Conservation (phyloP, 2,329 filamentous ascomycete species). For the Fusarium poae region DNA sequence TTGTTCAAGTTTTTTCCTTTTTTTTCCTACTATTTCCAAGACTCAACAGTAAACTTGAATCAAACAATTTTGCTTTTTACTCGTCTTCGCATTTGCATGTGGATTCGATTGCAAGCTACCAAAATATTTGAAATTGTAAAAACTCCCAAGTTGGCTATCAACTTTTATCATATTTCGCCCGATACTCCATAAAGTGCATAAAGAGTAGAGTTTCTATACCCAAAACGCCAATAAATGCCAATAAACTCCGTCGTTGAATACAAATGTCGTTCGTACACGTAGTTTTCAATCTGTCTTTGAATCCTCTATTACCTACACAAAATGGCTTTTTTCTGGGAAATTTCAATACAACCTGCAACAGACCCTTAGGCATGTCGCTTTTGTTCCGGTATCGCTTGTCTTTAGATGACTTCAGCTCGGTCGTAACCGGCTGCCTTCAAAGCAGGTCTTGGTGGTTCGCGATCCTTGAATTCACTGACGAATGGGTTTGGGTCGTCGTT, state of each 20-base stretch:
- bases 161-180: not conserved
- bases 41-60: not conserved
- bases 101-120: not conserved
- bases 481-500: conserved; percentile 93
- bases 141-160: conserved; percentile 15
- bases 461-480: conserved; percentile 82
- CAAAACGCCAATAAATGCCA: conserved; percentile 6
- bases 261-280: conserved; percentile 5
- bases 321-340: conserved; percentile 6
- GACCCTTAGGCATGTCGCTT: not conserved
- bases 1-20: no score
- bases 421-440: conserved; percentile 82
- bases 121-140: not conserved
- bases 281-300: not conserved
- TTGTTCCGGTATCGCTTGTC: not conserved
- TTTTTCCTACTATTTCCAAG: no score
- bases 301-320: conserved; percentile 2
- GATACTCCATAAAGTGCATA: conserved; percentile 1
- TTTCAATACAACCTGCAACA: not conserved
- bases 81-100: not conserved
- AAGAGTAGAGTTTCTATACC: conserved; percentile 33
- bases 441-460: conserved; percentile 73
- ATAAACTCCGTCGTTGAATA: not conserved
- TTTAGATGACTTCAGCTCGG: conserved; percentile 79
- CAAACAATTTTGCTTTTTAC: not conserved